Conservation (phyloP, 2,329 filamentous ascomycete genomes). For the Corynespora cassiicola region DNA sequence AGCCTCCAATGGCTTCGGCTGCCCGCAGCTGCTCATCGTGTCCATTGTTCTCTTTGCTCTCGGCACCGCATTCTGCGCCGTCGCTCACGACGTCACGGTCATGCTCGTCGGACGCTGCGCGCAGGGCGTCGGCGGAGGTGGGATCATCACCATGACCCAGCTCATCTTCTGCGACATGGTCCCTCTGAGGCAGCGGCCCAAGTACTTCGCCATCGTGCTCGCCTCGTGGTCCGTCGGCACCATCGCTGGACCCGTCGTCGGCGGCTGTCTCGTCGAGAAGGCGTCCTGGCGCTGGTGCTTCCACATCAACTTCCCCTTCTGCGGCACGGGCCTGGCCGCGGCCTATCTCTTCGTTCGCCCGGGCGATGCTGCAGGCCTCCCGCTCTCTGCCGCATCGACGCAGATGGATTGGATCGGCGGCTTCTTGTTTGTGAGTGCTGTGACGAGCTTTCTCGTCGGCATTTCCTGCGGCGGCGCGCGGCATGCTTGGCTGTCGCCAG, state of each 20-base stretch:
- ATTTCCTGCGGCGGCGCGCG: conserved; percentile 52
- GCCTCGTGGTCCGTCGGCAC: conserved; percentile 61
- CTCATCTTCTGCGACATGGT: conserved; percentile 56
- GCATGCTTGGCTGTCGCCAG: conserved; percentile 47
- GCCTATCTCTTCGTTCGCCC: conserved; percentile 28
- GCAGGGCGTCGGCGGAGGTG: conserved; percentile 49
- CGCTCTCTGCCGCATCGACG: conserved; percentile 28
- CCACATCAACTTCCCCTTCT: conserved; percentile 67
- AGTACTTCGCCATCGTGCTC: conserved; percentile 49
- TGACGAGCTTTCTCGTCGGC: conserved; percentile 49
- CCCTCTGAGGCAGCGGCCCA: conserved; percentile 47
- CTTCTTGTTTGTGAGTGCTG: conserved; percentile 46
- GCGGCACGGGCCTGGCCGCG: conserved; percentile 33
- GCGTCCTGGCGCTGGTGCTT: conserved; percentile 69
- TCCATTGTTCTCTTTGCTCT: conserved; percentile 55
- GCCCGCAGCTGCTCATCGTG: conserved; percentile 46
- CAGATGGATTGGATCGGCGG: conserved; percentile 53
- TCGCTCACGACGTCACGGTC: conserved; percentile 40
- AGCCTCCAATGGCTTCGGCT: conserved; percentile 58
- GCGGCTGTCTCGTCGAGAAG: conserved; percentile 61
- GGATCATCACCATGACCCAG: conserved; percentile 48
- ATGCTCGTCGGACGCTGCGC: conserved; percentile 44
- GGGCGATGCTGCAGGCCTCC: conserved; percentile 23
- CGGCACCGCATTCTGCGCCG: conserved; percentile 53
- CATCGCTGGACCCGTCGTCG: conserved; percentile 54